Conservation (phyloP, 495 filamentous ascomycete species). For the Neurospora sublineolata region DNA sequence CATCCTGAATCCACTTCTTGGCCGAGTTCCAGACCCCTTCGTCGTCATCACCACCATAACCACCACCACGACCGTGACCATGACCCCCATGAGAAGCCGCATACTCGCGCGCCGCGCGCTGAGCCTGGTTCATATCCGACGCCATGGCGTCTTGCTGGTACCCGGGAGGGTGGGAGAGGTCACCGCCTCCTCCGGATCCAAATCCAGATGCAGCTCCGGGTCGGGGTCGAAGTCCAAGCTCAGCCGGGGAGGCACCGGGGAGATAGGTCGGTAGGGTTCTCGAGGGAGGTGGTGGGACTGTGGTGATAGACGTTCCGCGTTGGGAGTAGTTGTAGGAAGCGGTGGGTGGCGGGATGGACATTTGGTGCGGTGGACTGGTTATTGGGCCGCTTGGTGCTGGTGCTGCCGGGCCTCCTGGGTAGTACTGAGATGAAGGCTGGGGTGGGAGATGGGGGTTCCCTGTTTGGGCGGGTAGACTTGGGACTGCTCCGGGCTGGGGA, state of each 20-base stretch:
- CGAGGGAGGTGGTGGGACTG: constrained; percentile 5
- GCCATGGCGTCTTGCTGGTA: constrained; percentile 46
- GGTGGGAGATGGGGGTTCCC: not conserved
- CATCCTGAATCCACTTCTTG: constrained; percentile 49
- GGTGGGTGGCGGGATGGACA: constrained; percentile 27
- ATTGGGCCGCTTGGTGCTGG: constrained; percentile 12
- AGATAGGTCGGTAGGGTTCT: not conserved
- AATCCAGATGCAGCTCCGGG: not conserved
- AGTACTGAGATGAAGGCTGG: not conserved
- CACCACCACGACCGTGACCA: constrained; percentile 30
- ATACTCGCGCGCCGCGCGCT: constrained; percentile 3
- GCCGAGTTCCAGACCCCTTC: constrained; percentile 42
- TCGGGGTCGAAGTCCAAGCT: not conserved
- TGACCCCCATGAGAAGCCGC: constrained; percentile 8
- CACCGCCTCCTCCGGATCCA: not conserved
- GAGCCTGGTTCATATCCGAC: constrained; percentile 18
- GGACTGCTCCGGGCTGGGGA: constrained; percentile 46
- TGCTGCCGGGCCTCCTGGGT: not conserved
- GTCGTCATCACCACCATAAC: constrained; percentile 25
- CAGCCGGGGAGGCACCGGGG: not conserved
- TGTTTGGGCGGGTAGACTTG: constrained; percentile 10
- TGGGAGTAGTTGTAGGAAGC: constrained; percentile 17
- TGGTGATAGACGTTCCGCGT: constrained; percentile 24
- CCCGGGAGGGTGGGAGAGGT: constrained; percentile 18
- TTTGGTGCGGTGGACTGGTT: constrained; percentile 32